A percentile compares a stretch with the other conserved stretches of the same genome.
Conservation (phyloP, 2,329 filamentous ascomycete genomes). For the Fusarium goolgardi region DNA sequence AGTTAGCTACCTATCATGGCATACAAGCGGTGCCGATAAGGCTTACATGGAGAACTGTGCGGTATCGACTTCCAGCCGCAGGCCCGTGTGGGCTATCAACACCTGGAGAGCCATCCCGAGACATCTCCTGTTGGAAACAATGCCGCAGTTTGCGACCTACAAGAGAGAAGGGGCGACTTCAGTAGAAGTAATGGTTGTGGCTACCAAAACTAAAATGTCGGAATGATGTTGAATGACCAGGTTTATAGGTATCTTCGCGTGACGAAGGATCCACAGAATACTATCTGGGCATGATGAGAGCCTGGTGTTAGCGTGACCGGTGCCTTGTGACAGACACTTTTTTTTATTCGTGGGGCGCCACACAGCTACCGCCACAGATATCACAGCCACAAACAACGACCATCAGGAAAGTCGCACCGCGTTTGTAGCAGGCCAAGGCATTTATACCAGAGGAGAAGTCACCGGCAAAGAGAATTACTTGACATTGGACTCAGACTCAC, state of each 20-base stretch:
- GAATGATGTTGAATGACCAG: slow-evolving; percentile 28
- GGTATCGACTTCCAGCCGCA: slow-evolving; percentile 83
- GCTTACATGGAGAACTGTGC: slow-evolving; percentile 77
- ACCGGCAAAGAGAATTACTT: not conserved
- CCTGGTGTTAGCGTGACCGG: slow-evolving; percentile 48
- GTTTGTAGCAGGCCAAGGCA: slow-evolving; percentile 8
- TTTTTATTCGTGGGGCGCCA: slow-evolving; percentile 39
- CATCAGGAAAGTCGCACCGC: slow-evolving; percentile 12
- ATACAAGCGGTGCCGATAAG: not conserved
- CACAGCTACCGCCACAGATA: slow-evolving; percentile 22
- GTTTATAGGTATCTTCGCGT: slow-evolving; percentile 42
- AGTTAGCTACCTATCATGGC: slow-evolving; percentile 25
- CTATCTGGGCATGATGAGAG: slow-evolving; percentile 41
- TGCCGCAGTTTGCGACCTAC: slow-evolving; percentile 46
- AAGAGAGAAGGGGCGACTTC: slow-evolving; percentile 20
- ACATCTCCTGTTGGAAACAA: slow-evolving; percentile 58
- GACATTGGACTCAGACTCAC: slow-evolving; percentile 2
- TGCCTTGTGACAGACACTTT: slow-evolving; percentile 49
- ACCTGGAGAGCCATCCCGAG: slow-evolving; percentile 87
- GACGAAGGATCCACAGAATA: slow-evolving; percentile 39
- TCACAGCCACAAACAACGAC: slow-evolving; percentile 32
- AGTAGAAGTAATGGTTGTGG: slow-evolving; percentile 28
- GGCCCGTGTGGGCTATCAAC: slow-evolving; percentile 92
- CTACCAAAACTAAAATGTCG: slow-evolving; percentile 26
- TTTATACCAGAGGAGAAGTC: not conserved